Conservation (phyloP, 2,329 filamentous ascomycete species). For the Exophiala lecanii-corni region DNA sequence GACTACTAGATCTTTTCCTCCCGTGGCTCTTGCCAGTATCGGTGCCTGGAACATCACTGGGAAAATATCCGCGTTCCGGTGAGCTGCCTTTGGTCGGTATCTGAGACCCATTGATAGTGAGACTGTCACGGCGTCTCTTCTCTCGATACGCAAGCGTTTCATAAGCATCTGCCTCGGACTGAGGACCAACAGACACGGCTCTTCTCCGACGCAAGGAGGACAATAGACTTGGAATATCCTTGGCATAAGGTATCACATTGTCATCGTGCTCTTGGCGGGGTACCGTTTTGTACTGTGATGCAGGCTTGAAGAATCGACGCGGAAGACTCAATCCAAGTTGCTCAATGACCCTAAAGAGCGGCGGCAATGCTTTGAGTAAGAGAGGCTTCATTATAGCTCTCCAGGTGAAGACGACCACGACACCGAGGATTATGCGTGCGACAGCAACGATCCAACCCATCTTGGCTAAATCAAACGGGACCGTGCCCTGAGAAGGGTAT, state of each 20-base stretch:
- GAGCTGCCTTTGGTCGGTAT: constrained; percentile 12
- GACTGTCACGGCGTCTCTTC: constrained; percentile 58
- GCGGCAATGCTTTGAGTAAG: constrained; percentile 71
- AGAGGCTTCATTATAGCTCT: constrained; percentile 82
- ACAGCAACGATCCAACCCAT: constrained; percentile 63
- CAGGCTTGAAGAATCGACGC: constrained; percentile 83
- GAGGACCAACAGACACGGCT: constrained; percentile 84
- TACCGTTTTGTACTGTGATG: constrained; percentile 84
- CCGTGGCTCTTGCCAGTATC: neutral
- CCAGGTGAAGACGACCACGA: constrained; percentile 83
- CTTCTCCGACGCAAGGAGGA: constrained; percentile 73
- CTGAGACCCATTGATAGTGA: constrained; percentile 29
- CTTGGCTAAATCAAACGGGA: constrained; percentile 61
- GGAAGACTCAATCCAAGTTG: constrained; percentile 74
- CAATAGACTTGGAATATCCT: constrained; percentile 76
- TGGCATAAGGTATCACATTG: constrained; percentile 85
- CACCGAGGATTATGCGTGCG: constrained; percentile 69
- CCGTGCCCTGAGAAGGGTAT: constrained; percentile 53
- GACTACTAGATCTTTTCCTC: constrained; percentile 30
- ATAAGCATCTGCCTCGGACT: constrained; percentile 93
- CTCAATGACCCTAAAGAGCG: constrained; percentile 82
- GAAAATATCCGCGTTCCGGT: constrained; percentile 11
- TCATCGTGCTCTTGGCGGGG: constrained; percentile 70
- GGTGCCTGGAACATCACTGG: neutral
- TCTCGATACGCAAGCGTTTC: constrained; percentile 91